Conservation (phyloP, 1,284 basidiomycete species). For the Neotropicomus parvogracilis region DNA sequence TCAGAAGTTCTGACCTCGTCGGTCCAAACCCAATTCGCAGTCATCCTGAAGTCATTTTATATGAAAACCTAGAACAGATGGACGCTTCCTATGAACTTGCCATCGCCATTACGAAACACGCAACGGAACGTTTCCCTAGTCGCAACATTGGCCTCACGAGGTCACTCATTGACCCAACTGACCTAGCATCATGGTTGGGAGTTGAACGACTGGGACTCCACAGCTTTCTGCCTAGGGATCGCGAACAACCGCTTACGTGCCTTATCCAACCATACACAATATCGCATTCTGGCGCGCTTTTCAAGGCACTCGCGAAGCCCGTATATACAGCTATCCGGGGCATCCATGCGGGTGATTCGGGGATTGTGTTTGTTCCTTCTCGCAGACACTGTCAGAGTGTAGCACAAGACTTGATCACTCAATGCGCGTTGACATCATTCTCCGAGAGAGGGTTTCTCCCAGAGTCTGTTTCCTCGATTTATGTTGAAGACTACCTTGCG, state of each 20-base stretch:
- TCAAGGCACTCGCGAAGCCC: slow-evolving; percentile 93
- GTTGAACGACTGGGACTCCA: slow-evolving; percentile 66
- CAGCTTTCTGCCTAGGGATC: slow-evolving; percentile 79
- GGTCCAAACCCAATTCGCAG: slow-evolving; percentile 34
- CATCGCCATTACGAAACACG: slow-evolving; percentile 65
- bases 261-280: slow-evolving; percentile 81
- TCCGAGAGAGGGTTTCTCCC: slow-evolving; percentile 72
- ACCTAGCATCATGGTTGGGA: slow-evolving; percentile 82
- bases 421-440: slow-evolving; percentile 76
- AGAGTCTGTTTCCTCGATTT: slow-evolving; percentile 47
- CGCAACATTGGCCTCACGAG: slow-evolving; percentile 79
- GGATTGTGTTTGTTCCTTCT: slow-evolving; percentile 91
- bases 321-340: slow-evolving; percentile 66
- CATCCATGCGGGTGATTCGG: slow-evolving; percentile 43
- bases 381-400: slow-evolving; percentile 74
- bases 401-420: slow-evolving; percentile 84
- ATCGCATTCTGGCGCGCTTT: slow-evolving; percentile 81
- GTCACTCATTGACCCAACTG: slow-evolving; percentile 78
- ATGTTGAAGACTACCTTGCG: slow-evolving; percentile 58
- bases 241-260: slow-evolving; percentile 76
- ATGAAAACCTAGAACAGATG: slow-evolving; percentile 86
- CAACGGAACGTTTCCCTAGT: slow-evolving; percentile 55
- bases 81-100: slow-evolving; percentile 82
- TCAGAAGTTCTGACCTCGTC: slow-evolving; percentile 31
- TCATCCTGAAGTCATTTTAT: slow-evolving; percentile 66